Percentiles rank a stretch among this genome's conserved stretches.
Evolutionary conservation across 2,329 filamentous ascomycete species (phyloP).

Genomic region (Penicillium paneum): DNA sequence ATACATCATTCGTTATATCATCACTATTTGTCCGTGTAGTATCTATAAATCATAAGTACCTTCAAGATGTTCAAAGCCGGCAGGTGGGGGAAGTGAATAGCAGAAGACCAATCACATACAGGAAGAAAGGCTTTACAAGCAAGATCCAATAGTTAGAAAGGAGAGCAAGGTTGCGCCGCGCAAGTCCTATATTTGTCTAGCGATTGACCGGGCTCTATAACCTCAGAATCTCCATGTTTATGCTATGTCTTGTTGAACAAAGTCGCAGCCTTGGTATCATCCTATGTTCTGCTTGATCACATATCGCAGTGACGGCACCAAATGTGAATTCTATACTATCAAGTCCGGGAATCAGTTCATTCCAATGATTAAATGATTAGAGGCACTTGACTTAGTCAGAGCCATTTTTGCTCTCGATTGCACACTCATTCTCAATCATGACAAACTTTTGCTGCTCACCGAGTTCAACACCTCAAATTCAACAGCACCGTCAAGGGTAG

Average conservation of each 20-base stretch:
- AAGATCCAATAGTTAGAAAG: too few species aligned
- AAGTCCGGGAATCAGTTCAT: not conserved
- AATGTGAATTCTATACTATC: not conserved
- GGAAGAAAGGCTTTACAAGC: not conserved
- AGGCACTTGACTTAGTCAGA: not conserved
- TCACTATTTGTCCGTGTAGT: too few species aligned
- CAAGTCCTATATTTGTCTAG: not conserved
- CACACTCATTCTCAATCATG: not conserved
- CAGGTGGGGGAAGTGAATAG: too few species aligned
- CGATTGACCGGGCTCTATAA: not conserved
- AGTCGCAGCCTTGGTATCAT: not conserved
- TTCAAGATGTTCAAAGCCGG: too few species aligned
- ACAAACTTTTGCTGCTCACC: conserved; percentile 20
- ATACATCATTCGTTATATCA: too few species aligned
- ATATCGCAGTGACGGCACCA: not conserved
- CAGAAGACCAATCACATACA: too few species aligned
- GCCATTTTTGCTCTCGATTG: not conserved
- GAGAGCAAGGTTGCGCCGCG: too few species aligned
- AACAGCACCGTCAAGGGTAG: conserved; percentile 17
- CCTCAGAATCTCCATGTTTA: not conserved
- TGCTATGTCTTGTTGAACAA: not conserved
- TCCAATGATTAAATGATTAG: not conserved
- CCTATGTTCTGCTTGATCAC: not conserved
- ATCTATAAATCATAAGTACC: too few species aligned
- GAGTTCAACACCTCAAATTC: conserved; percentile 31